Evolutionary conservation across 768 basidiomycete genomes (phyloP).

Genomic region (Mrakia frigida): DNA sequence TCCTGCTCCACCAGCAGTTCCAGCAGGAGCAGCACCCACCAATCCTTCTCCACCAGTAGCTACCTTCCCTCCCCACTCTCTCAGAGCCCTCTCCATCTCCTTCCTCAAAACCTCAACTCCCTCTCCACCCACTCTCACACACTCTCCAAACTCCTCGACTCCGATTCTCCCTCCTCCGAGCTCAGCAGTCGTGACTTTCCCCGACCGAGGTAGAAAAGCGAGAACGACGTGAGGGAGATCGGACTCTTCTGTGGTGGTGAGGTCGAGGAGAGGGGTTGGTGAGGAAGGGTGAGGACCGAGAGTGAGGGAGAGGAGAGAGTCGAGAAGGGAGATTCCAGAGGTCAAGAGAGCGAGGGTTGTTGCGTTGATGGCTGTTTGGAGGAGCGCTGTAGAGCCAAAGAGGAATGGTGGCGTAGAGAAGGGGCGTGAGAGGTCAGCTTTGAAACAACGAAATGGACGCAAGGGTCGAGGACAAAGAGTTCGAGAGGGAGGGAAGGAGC

Average conservation of each 20-base stretch:
- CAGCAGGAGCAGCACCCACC: not conserved
- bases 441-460: no score
- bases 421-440: not conserved
- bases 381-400: conserved; percentile 52
- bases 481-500: not conserved
- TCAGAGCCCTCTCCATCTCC: conserved; percentile 75
- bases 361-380: conserved; percentile 88
- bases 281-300: conserved; percentile 69
- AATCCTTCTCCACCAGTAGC: conserved; percentile 12
- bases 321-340: conserved; percentile 82
- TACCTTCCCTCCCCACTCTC: conserved; percentile 52
- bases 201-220: conserved; percentile 81
- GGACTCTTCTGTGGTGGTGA: conserved; percentile 82
- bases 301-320: conserved; percentile 85
- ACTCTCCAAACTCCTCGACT: conserved; percentile 84
- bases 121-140: conserved; percentile 70
- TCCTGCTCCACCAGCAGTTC: not conserved
- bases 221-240: conserved; percentile 84
- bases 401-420: not conserved
- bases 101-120: conserved; percentile 69
- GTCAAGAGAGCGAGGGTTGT: conserved; percentile 85
- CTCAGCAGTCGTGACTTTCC: conserved; percentile 76
- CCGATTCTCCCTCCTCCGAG: conserved; percentile 87
- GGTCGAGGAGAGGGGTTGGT: conserved; percentile 74
- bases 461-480: not conserved